phyloP scores from a whole-genome alignment of 1,139 yeast species.

The Saccharomyces uvarum region DNA sequence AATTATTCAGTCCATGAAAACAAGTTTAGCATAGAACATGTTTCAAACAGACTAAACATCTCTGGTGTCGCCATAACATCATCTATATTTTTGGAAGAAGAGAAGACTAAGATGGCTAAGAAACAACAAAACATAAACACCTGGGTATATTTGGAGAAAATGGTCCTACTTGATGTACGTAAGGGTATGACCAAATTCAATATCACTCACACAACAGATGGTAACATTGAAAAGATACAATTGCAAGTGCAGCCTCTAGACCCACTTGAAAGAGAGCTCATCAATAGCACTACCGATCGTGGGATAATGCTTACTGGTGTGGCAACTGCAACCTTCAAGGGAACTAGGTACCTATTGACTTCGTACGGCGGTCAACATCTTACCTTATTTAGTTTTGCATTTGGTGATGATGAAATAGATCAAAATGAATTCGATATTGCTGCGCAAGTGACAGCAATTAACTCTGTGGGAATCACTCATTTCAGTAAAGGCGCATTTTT shows the following conservation, averaged over 20 bases:
- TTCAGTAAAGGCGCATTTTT: not conserved
- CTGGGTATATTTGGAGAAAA: not conserved
- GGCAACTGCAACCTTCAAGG: not conserved
- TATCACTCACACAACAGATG: not conserved
- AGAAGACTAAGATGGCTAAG: constrained; percentile 1
- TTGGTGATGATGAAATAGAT: constrained; percentile 3
- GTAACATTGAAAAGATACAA: not conserved
- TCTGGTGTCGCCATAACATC: constrained; percentile 13
- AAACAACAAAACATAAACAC: constrained; percentile 4
- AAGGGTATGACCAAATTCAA: not conserved
- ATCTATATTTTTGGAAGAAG: not conserved
- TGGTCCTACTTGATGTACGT: not conserved
- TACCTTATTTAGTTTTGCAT: not conserved
- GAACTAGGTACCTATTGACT: not conserved
- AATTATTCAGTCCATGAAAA: constrained; percentile 25
- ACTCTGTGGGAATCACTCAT: not conserved
- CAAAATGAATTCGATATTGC: constrained; percentile 6
- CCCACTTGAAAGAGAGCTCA: not conserved
- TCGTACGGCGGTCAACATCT: not conserved
- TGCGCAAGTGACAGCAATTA: constrained; percentile 5
- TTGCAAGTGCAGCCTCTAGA: not conserved
- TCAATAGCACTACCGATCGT: not conserved
- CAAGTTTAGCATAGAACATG: constrained; percentile 14
- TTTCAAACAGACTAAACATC: constrained; percentile 12
- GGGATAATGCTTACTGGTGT: not conserved